These are phyloP conservation scores for barrel medic (Medicago truncatula) DNA, from an alignment of 306 rosid species.

Conservation along the genomic window MtrunA17r5.0-ANR NC_053045.1:33763501-33764000, in stretches of 20 bases:
- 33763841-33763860: neutral
- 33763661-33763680: slow-evolving; percentile 6
- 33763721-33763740: neutral
- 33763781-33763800: neutral
- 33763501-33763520: neutral
- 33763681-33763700: slow-evolving; percentile 30
- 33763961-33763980: neutral
- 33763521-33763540: slow-evolving; percentile 14
- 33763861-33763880: slow-evolving; percentile 25
- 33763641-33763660: neutral
- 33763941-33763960: neutral
- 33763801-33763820: neutral
- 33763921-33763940: neutral
- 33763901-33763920: neutral
- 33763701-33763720: neutral
- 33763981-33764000: neutral
- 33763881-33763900: neutral
- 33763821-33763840: too few species aligned
- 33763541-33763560: slow-evolving; percentile 21
- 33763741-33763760: neutral
- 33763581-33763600: slow-evolving; percentile 25
- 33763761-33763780: neutral
- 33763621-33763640: neutral
- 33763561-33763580: neutral
- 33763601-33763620: neutral